These are phyloP conservation scores for Stephania japonica DNA, from an alignment of 164 flowering plant species.

Conservation along the genomic window DNA sequence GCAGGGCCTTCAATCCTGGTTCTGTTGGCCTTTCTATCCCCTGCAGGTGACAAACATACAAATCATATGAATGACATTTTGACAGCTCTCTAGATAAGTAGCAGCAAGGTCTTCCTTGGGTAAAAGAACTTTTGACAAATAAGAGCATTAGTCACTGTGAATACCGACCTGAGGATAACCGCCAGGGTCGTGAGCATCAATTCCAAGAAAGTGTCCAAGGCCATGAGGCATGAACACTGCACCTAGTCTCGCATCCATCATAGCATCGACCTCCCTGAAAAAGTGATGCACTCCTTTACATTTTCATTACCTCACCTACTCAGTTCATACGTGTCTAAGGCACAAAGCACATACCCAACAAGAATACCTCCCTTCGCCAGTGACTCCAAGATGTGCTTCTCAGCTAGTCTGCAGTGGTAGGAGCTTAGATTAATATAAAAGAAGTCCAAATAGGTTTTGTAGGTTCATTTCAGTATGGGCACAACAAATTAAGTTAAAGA, in stretches of 20 bases:
- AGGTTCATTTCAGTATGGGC: background rate
- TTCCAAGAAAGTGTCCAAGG: slow-evolving; percentile 11
- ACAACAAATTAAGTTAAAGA: background rate
- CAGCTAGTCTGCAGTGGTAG: background rate
- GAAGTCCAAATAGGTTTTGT: background rate
- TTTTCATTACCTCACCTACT: background rate
- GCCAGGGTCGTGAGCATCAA: slow-evolving; percentile 9
- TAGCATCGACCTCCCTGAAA: slow-evolving; percentile 7
- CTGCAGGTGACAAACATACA: background rate
- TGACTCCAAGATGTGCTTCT: slow-evolving; percentile 8
- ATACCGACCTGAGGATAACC: slow-evolving; percentile 12
- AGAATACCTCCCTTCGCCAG: slow-evolving; percentile 9
- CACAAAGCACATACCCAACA: slow-evolving; percentile 8
- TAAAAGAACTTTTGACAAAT: background rate
- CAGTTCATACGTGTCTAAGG: background rate
- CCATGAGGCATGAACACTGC: slow-evolving; percentile 11
- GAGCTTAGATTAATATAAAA: background rate
- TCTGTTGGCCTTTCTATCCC: slow-evolving; percentile 10
- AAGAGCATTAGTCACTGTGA: background rate
- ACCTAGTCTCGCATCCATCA: slow-evolving; percentile 9
- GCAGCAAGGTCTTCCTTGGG: background rate
- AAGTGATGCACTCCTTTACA: background rate
- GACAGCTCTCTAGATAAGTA: background rate
- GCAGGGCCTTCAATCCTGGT: slow-evolving; percentile 8
- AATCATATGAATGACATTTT: background rate